A percentile compares a stretch with the other conserved stretches of the same genome.
These are phyloP conservation scores for Globisporangium yorkense DNA, from an alignment of 352 stramenopile genomes.

Conservation along the genomic window DNA sequence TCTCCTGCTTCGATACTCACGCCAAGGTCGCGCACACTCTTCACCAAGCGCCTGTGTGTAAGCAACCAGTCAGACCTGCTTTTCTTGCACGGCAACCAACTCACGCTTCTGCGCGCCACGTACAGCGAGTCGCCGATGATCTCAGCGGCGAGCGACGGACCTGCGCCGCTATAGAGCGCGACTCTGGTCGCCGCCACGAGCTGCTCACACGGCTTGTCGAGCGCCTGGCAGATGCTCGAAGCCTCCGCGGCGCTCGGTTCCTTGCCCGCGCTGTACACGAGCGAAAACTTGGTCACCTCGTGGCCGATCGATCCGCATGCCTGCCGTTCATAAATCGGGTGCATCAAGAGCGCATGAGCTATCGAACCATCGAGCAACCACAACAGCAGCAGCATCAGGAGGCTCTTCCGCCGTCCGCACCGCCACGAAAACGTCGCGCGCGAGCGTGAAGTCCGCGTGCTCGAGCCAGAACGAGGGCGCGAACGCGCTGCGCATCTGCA, in stretches of 20 bases:
- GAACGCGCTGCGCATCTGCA: constrained; percentile 61
- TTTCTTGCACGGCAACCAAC: background rate
- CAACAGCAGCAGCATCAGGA: too few relatives aligned
- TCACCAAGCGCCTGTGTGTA: constrained; percentile 56
- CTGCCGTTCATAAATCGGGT: constrained; percentile 17
- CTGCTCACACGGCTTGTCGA: constrained; percentile 76
- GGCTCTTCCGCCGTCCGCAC: constrained; percentile 19
- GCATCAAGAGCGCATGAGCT: background rate
- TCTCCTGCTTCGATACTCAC: constrained; percentile 40
- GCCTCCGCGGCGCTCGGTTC: constrained; percentile 60
- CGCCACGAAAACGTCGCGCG: constrained; percentile 73
- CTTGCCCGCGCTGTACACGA: constrained; percentile 65
- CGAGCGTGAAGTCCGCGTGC: constrained; percentile 69
- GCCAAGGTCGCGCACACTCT: constrained; percentile 58
- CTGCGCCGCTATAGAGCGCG: constrained; percentile 70
- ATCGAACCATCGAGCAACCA: too few relatives aligned
- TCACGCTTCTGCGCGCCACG: constrained; percentile 3
- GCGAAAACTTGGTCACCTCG: constrained; percentile 85
- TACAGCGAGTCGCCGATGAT: constrained; percentile 68
- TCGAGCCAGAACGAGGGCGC: constrained; percentile 76
- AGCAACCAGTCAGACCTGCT: background rate
- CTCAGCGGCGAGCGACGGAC: constrained; percentile 67
- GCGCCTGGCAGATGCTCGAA: constrained; percentile 69
- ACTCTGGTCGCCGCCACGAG: constrained; percentile 70
- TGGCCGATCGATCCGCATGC: constrained; percentile 61